Base-by-base conservation (phyloP, 139 green algal genomes). In the Micromonas commoda region DNA sequence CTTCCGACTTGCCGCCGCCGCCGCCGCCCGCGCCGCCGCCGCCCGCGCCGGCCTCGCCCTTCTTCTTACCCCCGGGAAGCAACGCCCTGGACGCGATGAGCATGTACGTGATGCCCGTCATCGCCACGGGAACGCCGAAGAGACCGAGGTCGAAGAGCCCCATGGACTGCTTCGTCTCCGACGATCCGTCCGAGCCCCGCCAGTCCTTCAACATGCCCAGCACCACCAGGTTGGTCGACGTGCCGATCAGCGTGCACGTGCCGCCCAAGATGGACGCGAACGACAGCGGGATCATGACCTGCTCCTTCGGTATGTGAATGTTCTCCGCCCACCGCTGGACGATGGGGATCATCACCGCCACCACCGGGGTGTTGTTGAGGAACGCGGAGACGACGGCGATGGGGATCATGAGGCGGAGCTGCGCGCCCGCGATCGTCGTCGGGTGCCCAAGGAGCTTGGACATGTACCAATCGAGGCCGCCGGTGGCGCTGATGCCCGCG, bases 341-440 rank as follows among this genome's bases (percentile, higher is more conserved):
- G 35, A 80, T 77, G 2, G 86, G 86, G 53, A 88, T 89, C 74
- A 89, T 80, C 34, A 91, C 83, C 19, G 82, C 86, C 4, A 91
- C 83, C n/a, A 91, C 78, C 2, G 87, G 90, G 31, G 91, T 93
- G 88, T 95, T 95, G 88, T 93, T 93, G n/a, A 94, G 83, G 80
- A 95, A 93, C 4, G 88, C 90, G 16, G 82, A 90, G 1, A 87
- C 57, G 32, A 86, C 32, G 75, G 84, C 82, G 35, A 87, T 78
- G 13, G 88, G 88, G 1, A 89, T 3, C 37, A 82, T 81, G 61
- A 89, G 77, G 66, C 84, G 79, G 1, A 86, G 39, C 69, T 88
- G 84, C 45, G 75, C 79, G 13, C 37, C 79, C 33, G 34, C 70
- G 20, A 60, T 32, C 32, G 57, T 79, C 29, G 16, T 19, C 2